Evolutionary conservation across 2,329 filamentous ascomycete species (phyloP), one percentile per base, ranked within the genome.

Genomic region (Pseudocercospora cruenta): DNA sequence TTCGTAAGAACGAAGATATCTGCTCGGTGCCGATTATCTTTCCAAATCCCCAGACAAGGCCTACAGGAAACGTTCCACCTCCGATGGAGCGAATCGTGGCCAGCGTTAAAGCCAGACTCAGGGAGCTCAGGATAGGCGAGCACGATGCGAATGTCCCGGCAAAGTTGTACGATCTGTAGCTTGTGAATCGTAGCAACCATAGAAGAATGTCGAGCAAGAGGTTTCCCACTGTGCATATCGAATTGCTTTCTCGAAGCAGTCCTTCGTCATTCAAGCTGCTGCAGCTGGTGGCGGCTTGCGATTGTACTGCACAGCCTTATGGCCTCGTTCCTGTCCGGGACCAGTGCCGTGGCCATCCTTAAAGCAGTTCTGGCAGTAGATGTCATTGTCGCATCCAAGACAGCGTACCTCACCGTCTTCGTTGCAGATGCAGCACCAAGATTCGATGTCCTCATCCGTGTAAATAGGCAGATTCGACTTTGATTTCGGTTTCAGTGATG

Each of bases 351-450:
- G 93, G 77, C 93, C 92, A 74, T 94, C 92, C 66, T 84, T 85
- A 92, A 92, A 96, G 81, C 93, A 96, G 16, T 86, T 82, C 22
- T 84, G 82, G 76, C 93, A 96, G 76, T 94, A 96, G 47, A 92
- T 81, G 69, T 94, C 86, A 1, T 81, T 82, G 60, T 84, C 88
- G 72, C 93, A 96, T 2, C 90, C 91, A 0, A 88, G 75, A 75
- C 93, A 96, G 64, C 84, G 84, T 28, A 95, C 80, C 2, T 87
- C 88, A 0, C 90, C 92, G 74, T 95, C 91, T 65, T 93, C 91
- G 55, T 90, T 87, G 75, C 93, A 96, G 9, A 95, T 93, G 33
- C 89, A 86, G 76, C 93, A 96, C 91, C 92, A 96, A 0, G 85
- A 87, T 49, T 90, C 88, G 67, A 90, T 84, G 72, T 94, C 91